Evolutionary conservation across 768 basidiomycete genomes (phyloP).

Genomic region (Mycena galericulata): DNA sequence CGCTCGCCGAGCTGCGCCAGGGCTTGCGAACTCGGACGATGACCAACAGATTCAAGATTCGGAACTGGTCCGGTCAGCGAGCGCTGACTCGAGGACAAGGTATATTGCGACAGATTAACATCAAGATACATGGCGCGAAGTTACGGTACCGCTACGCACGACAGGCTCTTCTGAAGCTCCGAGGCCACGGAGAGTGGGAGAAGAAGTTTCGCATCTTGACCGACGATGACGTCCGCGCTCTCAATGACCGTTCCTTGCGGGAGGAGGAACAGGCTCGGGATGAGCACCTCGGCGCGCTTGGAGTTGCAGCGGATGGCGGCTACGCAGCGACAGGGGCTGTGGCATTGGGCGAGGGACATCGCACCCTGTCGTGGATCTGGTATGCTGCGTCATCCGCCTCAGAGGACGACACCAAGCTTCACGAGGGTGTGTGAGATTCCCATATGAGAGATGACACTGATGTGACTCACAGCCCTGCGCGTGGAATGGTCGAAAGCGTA

Average conservation of each 20-base stretch:
- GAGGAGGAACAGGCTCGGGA: neutral
- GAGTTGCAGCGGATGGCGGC: neutral
- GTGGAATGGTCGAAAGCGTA: neutral
- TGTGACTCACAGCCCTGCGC: neutral
- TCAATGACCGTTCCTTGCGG: neutral
- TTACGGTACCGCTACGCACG: too few species aligned
- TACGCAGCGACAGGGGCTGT: neutral
- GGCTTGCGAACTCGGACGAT: neutral
- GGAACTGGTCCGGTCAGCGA: conserved; percentile 1
- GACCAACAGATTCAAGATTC: neutral
- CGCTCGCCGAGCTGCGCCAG: neutral
- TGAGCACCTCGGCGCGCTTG: neutral
- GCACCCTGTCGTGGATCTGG: neutral
- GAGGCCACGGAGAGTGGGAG: conserved; percentile 2
- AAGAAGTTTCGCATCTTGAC: neutral
- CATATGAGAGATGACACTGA: neutral
- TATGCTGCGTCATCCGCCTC: neutral
- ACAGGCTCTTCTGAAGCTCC: too few species aligned
- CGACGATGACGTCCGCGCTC: neutral
- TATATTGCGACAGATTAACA: too few species aligned
- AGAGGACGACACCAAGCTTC: neutral
- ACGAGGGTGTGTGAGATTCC: neutral
- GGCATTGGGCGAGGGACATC: neutral
- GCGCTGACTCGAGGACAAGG: too few species aligned
- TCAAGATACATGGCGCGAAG: too few species aligned